Percentiles rank a stretch among this genome's conserved stretches.
Evolutionary conservation across 768 basidiomycete genomes (phyloP).

Genomic region (Chalciporus chontae): DNA sequence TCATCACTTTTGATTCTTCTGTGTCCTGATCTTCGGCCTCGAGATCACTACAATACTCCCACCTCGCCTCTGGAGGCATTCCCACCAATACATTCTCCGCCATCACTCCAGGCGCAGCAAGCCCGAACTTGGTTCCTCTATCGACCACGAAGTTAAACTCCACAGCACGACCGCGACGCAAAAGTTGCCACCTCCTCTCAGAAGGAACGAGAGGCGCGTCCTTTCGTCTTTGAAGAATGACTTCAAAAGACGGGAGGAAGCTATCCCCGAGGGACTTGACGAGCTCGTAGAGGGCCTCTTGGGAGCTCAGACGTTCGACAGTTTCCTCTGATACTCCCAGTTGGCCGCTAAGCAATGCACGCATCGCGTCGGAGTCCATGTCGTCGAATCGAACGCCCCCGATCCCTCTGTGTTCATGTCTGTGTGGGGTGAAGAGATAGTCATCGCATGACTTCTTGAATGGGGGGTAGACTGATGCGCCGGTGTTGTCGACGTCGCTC

Average conservation of each 20-base stretch:
- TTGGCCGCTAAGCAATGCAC: constrained; percentile 18
- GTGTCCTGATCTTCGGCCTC: constrained; percentile 43
- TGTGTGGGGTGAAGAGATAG: constrained; percentile 52
- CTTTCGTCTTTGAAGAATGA: constrained; percentile 39
- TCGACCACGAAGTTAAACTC: constrained; percentile 69
- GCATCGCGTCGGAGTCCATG: constrained; percentile 32
- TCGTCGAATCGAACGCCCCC: constrained; percentile 62
- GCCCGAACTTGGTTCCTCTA: constrained; percentile 65
- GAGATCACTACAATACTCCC: constrained; percentile 65
- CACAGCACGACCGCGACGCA: constrained; percentile 50
- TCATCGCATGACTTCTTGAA: constrained; percentile 55
- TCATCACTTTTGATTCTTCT: constrained; percentile 48
- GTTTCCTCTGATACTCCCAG: not conserved
- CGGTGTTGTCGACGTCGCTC: constrained; percentile 17
- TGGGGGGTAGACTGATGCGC: constrained; percentile 34
- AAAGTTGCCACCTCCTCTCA: constrained; percentile 48
- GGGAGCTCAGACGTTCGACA: constrained; percentile 15
- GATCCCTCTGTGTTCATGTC: constrained; percentile 48
- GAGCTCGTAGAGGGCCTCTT: constrained; percentile 43
- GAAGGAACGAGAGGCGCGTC: constrained; percentile 21
- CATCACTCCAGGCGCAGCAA: constrained; percentile 55
- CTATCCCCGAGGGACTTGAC: constrained; percentile 39
- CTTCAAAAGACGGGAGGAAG: constrained; percentile 47
- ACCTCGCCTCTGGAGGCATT: constrained; percentile 61
- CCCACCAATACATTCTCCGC: constrained; percentile 66